Conservation (phyloP, 2,329 filamentous ascomycete species). For the Arthrobotrys iridis region DNA sequence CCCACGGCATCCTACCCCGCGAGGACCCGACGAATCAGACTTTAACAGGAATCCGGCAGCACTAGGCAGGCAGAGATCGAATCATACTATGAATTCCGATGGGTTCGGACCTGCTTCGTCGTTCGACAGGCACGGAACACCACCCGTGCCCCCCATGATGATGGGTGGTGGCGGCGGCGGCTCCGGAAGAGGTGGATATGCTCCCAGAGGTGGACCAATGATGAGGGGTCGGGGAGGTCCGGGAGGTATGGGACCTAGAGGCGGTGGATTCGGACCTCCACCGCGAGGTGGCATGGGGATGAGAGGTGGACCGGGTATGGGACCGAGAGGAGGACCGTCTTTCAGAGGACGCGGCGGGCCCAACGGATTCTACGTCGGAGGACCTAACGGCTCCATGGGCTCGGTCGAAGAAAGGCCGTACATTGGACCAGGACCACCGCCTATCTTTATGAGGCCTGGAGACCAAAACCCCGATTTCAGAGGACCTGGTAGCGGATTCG, state of each 20-base stretch:
- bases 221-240: constrained; percentile 49
- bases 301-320: constrained; percentile 41
- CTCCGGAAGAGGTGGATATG: constrained; percentile 47
- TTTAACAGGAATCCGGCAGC: constrained; percentile 16
- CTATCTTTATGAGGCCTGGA: constrained; percentile 45
- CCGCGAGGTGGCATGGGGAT: constrained; percentile 47
- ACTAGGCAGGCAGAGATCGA: constrained; percentile 51
- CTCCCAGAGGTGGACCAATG: constrained; percentile 47
- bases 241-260: constrained; percentile 40
- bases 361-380: constrained; percentile 48
- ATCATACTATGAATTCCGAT: constrained; percentile 53
- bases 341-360: constrained; percentile 52
- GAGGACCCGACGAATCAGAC: constrained; percentile 25
- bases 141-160: constrained; percentile 36
- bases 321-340: constrained; percentile 36
- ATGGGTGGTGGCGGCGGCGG: constrained; percentile 25
- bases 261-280: constrained; percentile 54
- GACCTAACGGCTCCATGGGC: constrained; percentile 41
- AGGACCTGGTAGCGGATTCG: constrained; percentile 18
- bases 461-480: constrained; percentile 37
- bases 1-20: constrained; percentile 45
- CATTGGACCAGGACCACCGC: constrained; percentile 53
- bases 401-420: constrained; percentile 52
- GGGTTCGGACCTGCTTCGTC: constrained; percentile 45
- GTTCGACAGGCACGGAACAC: constrained; percentile 44